phyloP scores from a whole-genome alignment of 805 yeast genomes.

The Saturnispora sanitii region DNA sequence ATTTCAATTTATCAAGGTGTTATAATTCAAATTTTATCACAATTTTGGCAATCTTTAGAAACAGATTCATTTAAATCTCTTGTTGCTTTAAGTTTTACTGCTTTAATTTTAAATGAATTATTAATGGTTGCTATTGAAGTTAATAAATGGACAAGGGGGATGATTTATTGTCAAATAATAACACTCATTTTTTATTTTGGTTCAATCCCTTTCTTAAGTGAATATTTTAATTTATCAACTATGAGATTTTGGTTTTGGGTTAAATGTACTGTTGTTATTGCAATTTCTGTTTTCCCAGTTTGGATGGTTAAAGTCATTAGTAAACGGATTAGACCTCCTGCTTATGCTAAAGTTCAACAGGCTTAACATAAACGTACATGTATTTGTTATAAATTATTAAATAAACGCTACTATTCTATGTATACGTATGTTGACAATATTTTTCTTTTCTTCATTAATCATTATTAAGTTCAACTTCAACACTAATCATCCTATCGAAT shows the following conservation, averaged over 20 bases:
- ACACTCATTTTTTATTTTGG: slow-evolving; percentile 60
- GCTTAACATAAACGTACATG: slow-evolving; percentile 25
- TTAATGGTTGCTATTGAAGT: slow-evolving; percentile 90
- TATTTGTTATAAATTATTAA: not conserved
- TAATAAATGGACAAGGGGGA: slow-evolving; percentile 78
- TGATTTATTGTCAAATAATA: slow-evolving; percentile 62
- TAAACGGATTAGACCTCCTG: slow-evolving; percentile 80
- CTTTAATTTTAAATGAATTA: slow-evolving; percentile 74
- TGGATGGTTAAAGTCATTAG: slow-evolving; percentile 75
- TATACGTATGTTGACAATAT: too few species aligned
- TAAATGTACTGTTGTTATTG: slow-evolving; percentile 55
- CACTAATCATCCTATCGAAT: slow-evolving; percentile 19
- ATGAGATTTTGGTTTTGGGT: slow-evolving; percentile 45
- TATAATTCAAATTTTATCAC: slow-evolving; percentile 75
- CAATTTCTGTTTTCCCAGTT: slow-evolving; percentile 74
- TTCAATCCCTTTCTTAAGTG: slow-evolving; percentile 75
- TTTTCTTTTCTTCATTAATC: too few species aligned
- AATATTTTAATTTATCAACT: slow-evolving; percentile 69
- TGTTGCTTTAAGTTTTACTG: slow-evolving; percentile 83
- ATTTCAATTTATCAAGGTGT: slow-evolving; percentile 88
- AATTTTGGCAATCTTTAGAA: slow-evolving; percentile 57
- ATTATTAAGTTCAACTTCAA: slow-evolving; percentile 21
- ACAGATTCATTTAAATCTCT: slow-evolving; percentile 47
- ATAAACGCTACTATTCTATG: too few species aligned
- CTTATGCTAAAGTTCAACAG: slow-evolving; percentile 93